Base-by-base conservation (phyloP, 2,329 filamentous ascomycete species). In the Zasmidium cellare region DNA sequence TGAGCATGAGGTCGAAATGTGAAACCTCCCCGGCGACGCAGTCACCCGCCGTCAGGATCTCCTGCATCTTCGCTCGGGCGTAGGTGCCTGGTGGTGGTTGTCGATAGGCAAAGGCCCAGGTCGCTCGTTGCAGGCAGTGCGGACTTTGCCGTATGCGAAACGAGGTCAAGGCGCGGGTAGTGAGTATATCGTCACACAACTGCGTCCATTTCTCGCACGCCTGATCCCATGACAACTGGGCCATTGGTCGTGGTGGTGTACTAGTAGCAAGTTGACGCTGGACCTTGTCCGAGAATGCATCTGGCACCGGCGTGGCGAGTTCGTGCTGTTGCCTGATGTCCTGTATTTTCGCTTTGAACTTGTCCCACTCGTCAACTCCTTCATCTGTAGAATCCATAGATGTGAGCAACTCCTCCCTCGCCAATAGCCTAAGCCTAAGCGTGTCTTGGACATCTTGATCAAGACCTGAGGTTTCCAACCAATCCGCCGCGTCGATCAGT, bases 191-290 rank as follows among this genome's bases (percentile, higher is more conserved):
- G 56, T 83, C 78, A 60, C 89, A 89, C 24, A 97, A 76, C 46
- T 86, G 84, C 56, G 82, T 82, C 61, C 97, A 80, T 65, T 90
- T 87, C 19, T 76, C 76, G 62, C 88, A 83, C 0, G 92, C 89
- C 67, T 91, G 87, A 14, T 87, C 83, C 65, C 90, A 88, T 23
- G 83, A 84, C 2, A 92, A 79, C 53, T 91, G 82, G 11, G 97
- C 90, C 66, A 97, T 93, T 0, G 93, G 92, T 9, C 93, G 84
- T 7, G 94, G 94, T 3, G 94, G 94, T 67, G 97, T 92, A 0
- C 92, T 97, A 65, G 92, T 97, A 0, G 94, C 92, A 28, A 99
- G 80, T 62, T 89, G 89, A n/a, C 92, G 84, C 71, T 99, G 94
- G 38, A 97, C 82, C 71, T 96, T 96, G 22, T 86, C 85, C 67